Percentiles rank a stretch among this genome's conserved stretches.
Conservation (phyloP, 192 early-diverging fungal genomes). For the Irineochytrium annulatum region DNA sequence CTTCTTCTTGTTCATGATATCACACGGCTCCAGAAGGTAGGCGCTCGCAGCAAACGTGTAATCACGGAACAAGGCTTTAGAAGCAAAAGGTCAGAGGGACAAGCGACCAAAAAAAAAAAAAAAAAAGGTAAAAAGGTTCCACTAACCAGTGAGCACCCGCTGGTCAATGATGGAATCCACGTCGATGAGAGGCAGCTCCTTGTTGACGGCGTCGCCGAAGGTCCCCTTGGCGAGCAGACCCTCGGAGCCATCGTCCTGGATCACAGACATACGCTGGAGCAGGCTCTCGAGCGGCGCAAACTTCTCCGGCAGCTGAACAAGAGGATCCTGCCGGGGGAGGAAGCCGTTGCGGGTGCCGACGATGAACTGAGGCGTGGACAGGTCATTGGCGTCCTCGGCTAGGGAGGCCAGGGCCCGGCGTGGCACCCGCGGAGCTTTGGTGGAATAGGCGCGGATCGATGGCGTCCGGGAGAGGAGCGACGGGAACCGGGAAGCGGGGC, state of each 20-base stretch:
- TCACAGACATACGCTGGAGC: conserved; percentile 76
- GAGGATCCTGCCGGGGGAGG: conserved; percentile 60
- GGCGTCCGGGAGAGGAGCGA: too few species aligned
- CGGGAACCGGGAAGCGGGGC: too few species aligned
- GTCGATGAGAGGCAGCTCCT: conserved; percentile 67
- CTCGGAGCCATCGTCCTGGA: conserved; percentile 54
- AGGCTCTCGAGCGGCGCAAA: conserved; percentile 68
- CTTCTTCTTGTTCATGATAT: conserved; percentile 66
- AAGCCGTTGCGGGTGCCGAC: conserved; percentile 50
- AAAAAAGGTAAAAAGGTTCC: too few species aligned
- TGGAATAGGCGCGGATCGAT: too few species aligned
- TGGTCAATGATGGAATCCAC: conserved; percentile 68
- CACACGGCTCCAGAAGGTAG: conserved; percentile 86
- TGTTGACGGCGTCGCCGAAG: conserved; percentile 73
- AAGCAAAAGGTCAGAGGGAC: too few species aligned
- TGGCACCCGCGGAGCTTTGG: not conserved
- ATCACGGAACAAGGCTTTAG: conserved; percentile 73
- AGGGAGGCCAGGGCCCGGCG: conserved; percentile 1
- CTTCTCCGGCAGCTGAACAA: conserved; percentile 61
- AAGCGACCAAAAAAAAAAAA: conserved; percentile 8
- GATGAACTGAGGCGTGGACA: conserved; percentile 31
- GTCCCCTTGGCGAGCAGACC: conserved; percentile 77
- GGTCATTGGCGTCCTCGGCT: not conserved
- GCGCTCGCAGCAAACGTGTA: conserved; percentile 83
- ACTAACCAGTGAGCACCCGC: conserved; percentile 53